Base-by-base conservation (phyloP, 2,329 filamentous ascomycete species). In the Aspergillus jensenii region DNA sequence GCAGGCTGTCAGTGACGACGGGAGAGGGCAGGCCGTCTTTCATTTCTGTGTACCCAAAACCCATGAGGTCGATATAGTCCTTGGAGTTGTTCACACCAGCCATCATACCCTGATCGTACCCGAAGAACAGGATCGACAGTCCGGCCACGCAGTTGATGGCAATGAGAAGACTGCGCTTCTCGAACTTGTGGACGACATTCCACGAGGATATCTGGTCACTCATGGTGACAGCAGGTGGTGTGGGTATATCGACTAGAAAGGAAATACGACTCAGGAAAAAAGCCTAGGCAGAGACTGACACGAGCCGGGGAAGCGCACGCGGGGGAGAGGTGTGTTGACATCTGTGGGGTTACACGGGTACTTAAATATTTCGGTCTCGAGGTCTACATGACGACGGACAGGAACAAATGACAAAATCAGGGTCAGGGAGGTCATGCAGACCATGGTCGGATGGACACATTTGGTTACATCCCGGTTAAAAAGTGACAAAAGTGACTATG, bases 121-220 rank as follows among this genome's bases (percentile, higher is more conserved):
- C 87, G 64, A 88, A 88, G 78, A 89, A 88, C 71, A 89, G 86
- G 61, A 88, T 89, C 14, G 85, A 87, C 14, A 89, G 71, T 2
- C 79, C 86, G 1, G 87, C 86, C 14, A 89, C 76, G 48, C 79
- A 81, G 69, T 88, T 88, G 71, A 89, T 83, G 39, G 82, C 82
- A 56, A 86, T 78, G 55, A 87, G 80, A 59, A 88, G 78, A 43
- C 73, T 71, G 17, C 76, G 71, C 75, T 87, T 87, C 74, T 86
- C 76, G 5, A 84, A 71, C 61, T 76, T 77, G 68, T 84, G 78
- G 55, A 82, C 81, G 11, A 85, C 75, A 71, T 81, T 82, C 73
- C 71, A 77, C 56, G 66, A 68, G 1, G 71, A 65, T 37, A 78
- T 78, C 52, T 70, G 68, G 60, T 76, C 73, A 58, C 70, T 71